Conservation (phyloP, 805 yeast species). For the Hanseniaspora pseudoguilliermondii region DNA sequence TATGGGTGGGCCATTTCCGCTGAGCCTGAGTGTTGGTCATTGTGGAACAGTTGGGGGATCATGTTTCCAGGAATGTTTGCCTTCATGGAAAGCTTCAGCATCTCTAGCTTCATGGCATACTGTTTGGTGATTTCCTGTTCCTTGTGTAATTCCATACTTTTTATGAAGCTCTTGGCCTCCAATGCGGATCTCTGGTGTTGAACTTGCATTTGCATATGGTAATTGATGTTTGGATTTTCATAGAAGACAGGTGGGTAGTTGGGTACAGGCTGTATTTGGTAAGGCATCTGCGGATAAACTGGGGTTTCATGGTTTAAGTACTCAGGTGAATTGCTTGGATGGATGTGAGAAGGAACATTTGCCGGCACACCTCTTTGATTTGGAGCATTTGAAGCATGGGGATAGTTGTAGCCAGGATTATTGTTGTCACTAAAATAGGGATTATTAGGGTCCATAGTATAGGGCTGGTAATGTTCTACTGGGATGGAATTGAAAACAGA, state of each 20-base stretch:
- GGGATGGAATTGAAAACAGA: neutral
- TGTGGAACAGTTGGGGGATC: constrained; percentile 46
- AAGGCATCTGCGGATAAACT: neutral
- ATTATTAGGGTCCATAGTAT: neutral
- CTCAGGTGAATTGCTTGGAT: neutral
- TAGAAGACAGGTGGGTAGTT: neutral
- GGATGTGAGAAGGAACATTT: neutral
- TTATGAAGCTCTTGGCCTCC: constrained; percentile 36
- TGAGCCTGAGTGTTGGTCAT: constrained; percentile 13
- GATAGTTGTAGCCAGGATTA: neutral
- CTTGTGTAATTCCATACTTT: constrained; percentile 45
- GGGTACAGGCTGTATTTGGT: neutral
- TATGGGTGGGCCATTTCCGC: neutral
- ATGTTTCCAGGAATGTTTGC: constrained; percentile 52
- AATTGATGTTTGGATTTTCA: neutral
- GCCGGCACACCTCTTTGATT: neutral
- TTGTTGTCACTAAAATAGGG: neutral
- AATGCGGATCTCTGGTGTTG: constrained; percentile 19
- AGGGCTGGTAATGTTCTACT: neutral
- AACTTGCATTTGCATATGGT: neutral
- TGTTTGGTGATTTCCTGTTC: constrained; percentile 79
- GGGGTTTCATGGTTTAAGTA: neutral
- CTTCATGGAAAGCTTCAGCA: constrained; percentile 45
- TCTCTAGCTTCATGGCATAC: constrained; percentile 57
- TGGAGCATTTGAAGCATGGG: neutral